phyloP scores from a whole-genome alignment of 2,329 filamentous ascomycete species.

The Clarireedia sp. region DNA sequence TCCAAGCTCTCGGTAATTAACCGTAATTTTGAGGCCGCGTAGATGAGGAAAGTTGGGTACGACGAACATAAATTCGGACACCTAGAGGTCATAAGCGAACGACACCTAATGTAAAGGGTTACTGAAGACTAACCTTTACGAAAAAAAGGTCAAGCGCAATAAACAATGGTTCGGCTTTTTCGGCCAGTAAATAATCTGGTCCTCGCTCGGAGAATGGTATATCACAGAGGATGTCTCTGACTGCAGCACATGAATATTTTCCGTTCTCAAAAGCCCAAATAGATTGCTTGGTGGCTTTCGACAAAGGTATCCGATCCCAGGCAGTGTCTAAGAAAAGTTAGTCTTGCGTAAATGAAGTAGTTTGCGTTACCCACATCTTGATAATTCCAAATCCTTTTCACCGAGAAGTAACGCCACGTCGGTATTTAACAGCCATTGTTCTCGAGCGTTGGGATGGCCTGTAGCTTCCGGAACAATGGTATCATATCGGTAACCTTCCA shows the following conservation, averaged over 20 bases:
- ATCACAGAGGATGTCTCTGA: neutral
- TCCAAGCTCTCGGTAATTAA: conserved; percentile 48
- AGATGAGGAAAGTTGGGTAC: conserved; percentile 52
- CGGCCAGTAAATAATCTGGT: conserved; percentile 9
- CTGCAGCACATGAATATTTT: conserved; percentile 37
- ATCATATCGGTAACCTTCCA: conserved; percentile 56
- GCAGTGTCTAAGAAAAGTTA: conserved; percentile 40
- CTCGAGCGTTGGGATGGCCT: conserved; percentile 48
- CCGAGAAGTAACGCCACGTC: conserved; percentile 56
- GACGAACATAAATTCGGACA: conserved; percentile 54
- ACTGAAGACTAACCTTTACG: conserved; percentile 44
- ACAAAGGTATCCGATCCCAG: conserved; percentile 50
- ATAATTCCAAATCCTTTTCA: conserved; percentile 54
- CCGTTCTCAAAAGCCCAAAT: conserved; percentile 53
- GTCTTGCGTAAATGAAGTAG: neutral
- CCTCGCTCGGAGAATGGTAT: conserved; percentile 37
- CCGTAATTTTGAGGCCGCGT: conserved; percentile 44
- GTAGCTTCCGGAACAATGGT: conserved; percentile 49
- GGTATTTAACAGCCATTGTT: conserved; percentile 59
- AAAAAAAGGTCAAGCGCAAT: conserved; percentile 56
- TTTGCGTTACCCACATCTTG: conserved; percentile 42
- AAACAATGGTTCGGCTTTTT: conserved; percentile 1
- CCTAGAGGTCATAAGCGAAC: conserved; percentile 31
- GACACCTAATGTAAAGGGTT: neutral
- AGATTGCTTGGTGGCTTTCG: conserved; percentile 45